Evolutionary conservation across 257 asterid genomes (phyloP), one percentile per base, ranked within the genome.

Genomic region (Solanum sparsipilum): DNA sequence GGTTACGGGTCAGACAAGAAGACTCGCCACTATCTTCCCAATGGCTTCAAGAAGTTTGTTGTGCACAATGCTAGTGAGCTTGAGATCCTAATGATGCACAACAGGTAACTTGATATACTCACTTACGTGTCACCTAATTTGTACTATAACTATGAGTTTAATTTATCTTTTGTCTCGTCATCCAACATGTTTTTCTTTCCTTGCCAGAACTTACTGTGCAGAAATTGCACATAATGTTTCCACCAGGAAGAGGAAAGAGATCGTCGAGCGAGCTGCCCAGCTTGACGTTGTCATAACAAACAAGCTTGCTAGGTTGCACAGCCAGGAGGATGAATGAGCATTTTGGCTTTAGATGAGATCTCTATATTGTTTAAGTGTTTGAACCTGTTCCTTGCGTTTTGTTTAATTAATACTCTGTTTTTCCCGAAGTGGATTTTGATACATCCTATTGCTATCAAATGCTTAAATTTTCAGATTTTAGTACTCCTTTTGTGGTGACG

Each of bases 51-150:
- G 68, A 81, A 81, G 68, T 81, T 81, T 18, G 85, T 81, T 46
- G 85, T 81, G 85, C 85, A 81, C 5, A 81, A 81, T 27, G 92
- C 87, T 12, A 82, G 86, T 48, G 98, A 95, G 76, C 98, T 95
- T 4, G 96, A 95, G 88, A 16, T 94, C 52, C 92, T 95, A 63
- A 90, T 94, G 98, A 95, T 94, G 98, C 98, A 95, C 93, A 93
- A 93, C 92, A 93, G 94, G 97, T 93, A 85, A 86, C 31, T 10
- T 31, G 12, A 20, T n/a, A 4, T 0, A 1, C 12, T 36, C 32
- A 29, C 12, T n/a, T 9, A 0, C 39, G 1, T 1, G 8, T 31
- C 25, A 7, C 75, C 21, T 7, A 0, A 12, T 5, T 63, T 0
- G 4, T 5, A 27, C 4, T 23, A 35, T 6, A 12, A 5, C 13